Conservation (phyloP, 371 early-diverging fungal species). For the Mortierella sp. region DNA sequence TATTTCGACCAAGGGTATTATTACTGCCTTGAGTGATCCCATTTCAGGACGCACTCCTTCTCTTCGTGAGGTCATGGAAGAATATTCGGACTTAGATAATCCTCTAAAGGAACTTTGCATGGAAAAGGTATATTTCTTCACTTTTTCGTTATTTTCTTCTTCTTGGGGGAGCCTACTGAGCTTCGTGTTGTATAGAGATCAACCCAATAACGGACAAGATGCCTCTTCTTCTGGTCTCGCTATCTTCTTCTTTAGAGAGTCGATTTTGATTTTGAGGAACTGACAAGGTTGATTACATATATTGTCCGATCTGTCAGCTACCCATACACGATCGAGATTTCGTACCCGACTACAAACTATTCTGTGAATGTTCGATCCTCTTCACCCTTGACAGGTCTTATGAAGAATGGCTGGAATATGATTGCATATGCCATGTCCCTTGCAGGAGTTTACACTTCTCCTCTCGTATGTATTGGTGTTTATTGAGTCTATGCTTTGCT, state of each 20-base stretch:
- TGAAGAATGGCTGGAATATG: conserved; percentile 37
- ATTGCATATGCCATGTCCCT: conserved; percentile 21
- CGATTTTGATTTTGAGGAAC: conserved; percentile 39
- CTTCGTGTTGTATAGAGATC: background rate
- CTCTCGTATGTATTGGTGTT: conserved; percentile 37
- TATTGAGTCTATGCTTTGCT: too few species aligned
- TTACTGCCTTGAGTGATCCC: conserved; percentile 25
- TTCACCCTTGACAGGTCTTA: conserved; percentile 32
- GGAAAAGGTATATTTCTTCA: conserved; percentile 23
- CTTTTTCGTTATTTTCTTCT: background rate
- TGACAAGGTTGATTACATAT: conserved; percentile 34
- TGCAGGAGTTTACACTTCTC: conserved; percentile 24
- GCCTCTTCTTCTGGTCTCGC: background rate
- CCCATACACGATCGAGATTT: conserved; percentile 47
- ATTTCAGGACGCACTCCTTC: conserved; percentile 22
- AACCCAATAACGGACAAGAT: background rate
- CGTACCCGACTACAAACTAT: conserved; percentile 35
- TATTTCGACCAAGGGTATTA: conserved; percentile 26
- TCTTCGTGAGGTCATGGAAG: conserved; percentile 40
- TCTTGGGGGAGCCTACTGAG: background rate
- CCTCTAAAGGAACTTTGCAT: conserved; percentile 45
- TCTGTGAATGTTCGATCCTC: conserved; percentile 26
- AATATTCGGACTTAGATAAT: conserved; percentile 36
- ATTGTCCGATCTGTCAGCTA: conserved; percentile 39
- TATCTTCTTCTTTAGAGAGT: conserved; percentile 23